Base-by-base conservation (phyloP, 768 basidiomycete species). In the Suillus ampliporus region DNA sequence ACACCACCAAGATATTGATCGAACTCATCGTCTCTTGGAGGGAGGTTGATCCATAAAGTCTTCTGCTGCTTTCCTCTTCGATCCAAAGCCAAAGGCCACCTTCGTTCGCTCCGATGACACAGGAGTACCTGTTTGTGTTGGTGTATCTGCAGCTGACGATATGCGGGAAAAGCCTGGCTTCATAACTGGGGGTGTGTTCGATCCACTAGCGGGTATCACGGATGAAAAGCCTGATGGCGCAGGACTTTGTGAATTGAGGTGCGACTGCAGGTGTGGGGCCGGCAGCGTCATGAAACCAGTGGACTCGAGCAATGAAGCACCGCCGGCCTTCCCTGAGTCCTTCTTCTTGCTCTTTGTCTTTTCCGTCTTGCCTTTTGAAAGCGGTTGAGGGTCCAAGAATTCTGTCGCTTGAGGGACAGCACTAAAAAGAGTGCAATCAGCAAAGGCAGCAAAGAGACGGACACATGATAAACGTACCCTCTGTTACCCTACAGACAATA, bases 401-500 rank as follows among this genome's bases (percentile, higher is more conserved):
- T 92, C 91, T 1, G 85, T 82, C 5, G 84, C 88, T 77, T 94
- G 93, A n/a, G 93, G 93, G 5, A 94, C 93, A 61, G 93, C 92
- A 58, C 93, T 95, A 64, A 3, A 74, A 35, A 40, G 48, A 46
- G 23, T n/a, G 56, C 8, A 51, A 52, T 64, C 26, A 70, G 62
- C 70, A 9, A 44, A 17, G 8, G 15, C 50, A 48, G 11, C 13
- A 0, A 31, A 19, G 11, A 6, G 11, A 60, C 10, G 23, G 28
- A 26, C 4, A 37, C 19, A 14, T 17, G 23, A 60, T 58, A 28
- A 48, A 77, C 90, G 23, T 73, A 94, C 91, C 93, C 93, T 83
- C 92, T 84, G 72, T 95, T 97, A 66, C 95, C 95, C 43, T n/a
- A 97, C 94, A 1, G 93, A 95, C 63, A 99, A 76, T 19, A 99